Conservation (phyloP, 768 basidiomycete species). For the Xerocomellus chrysenteron region DNA sequence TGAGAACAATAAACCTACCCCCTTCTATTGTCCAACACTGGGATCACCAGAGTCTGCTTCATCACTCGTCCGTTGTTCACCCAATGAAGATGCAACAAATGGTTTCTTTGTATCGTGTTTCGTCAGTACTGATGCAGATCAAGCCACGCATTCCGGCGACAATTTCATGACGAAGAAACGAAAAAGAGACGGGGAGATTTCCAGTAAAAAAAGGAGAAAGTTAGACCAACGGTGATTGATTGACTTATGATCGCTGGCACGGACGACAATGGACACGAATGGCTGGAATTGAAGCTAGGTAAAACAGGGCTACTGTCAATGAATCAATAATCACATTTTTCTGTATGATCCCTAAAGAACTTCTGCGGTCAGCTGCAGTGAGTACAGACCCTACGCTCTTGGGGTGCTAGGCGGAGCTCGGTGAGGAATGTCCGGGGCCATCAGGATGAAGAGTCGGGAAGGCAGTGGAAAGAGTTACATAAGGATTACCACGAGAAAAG, state of each 20-base stretch:
- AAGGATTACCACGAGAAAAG: conserved; percentile 27
- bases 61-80: conserved; percentile 68
- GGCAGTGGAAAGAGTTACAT: conserved; percentile 16
- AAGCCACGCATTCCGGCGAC: background rate
- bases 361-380: conserved; percentile 34
- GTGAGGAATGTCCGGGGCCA: conserved; percentile 14
- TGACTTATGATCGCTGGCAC: background rate
- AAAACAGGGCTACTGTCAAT: conserved; percentile 28
- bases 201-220: conserved; percentile 20
- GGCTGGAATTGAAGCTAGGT: conserved; percentile 19
- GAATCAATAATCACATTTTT: conserved; percentile 30
- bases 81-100: conserved; percentile 86
- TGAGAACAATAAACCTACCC: conserved; percentile 24
- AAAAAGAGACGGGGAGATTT: conserved; percentile 18
- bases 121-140: conserved; percentile 30
- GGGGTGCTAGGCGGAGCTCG: conserved; percentile 20
- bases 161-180: conserved; percentile 24
- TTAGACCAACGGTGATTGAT: conserved; percentile 13
- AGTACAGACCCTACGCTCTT: conserved; percentile 33
- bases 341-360: conserved; percentile 32
- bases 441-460: conserved; percentile 19
- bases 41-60: conserved; percentile 50
- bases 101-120: conserved; percentile 99
- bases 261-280: conserved; percentile 6
- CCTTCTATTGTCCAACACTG: background rate